Evolutionary conservation across 129 eudicot genomes (phyloP), one percentile per base, ranked within the genome.

Genomic region (Heracleum sosnowskyi): DNA sequence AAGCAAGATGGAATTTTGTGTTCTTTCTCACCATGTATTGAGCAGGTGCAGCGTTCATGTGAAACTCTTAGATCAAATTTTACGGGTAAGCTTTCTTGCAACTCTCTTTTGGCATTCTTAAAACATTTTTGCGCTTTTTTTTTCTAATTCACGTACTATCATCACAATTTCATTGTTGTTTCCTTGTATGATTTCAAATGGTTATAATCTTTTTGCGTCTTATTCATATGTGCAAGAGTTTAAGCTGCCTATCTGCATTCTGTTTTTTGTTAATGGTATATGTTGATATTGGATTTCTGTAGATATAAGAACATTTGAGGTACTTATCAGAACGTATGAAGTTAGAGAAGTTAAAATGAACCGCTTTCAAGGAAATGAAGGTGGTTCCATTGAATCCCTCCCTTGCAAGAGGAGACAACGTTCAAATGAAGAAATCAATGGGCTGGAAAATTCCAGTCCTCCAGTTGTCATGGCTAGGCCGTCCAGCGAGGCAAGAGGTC

Each of bases 1-100:
- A 89, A 93, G 81, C 88, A 79, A 64, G 97, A 93, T 85, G 98
- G 96, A 28, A 79, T 93, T 39, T 80, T 93, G 87, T 93, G 98
- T 84, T 93, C 98, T 13, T 93, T 93, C 75, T 93, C 98, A n/a
- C 98, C 98, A 22, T 93, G 98, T 81, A 93, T 93, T 83, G 98
- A 93, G 86, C 98, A 93, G 91, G 98, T 91, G 71, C 98, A 93
- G 55, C 93, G 89, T 45, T 93, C 98, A 57, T 91, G 93, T 80
- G 98, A 93, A 87, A 84, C 97, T 40, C 91, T 93, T 11, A 24
- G 78, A 71, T 75, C 91, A 37, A 68, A 82, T 70, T 93, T 93
- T 78, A 93, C 97, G 4, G 97, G 98, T 91, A 87, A 62, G 41
- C 55, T 80, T 46, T 51, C 74, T 40, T 41, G 63, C 80, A 13